These are phyloP conservation scores for Crithidia bombi DNA, from an alignment of 208 protist species.

Conservation along the genomic window DNA sequence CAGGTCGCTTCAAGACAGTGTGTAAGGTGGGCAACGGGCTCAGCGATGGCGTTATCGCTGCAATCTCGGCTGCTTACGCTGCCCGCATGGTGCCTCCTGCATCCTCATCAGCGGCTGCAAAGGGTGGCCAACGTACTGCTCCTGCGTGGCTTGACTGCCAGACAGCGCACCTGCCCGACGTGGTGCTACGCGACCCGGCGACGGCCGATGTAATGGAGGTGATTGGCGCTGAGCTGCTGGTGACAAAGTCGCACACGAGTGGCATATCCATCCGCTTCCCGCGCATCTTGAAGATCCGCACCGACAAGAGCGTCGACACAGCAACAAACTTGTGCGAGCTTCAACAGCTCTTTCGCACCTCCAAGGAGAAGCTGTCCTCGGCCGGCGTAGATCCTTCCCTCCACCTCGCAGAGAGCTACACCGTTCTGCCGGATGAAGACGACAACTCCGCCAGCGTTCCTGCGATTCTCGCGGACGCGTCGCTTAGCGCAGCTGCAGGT, in stretches of 20 bases:
- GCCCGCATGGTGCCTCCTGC: slow-evolving; percentile 43
- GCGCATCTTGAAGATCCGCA: slow-evolving; percentile 60
- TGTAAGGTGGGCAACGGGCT: slow-evolving; percentile 81
- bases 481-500: neutral
- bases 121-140: slow-evolving; percentile 12
- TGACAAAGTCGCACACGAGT: slow-evolving; percentile 47
- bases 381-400: slow-evolving; percentile 25
- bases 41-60: slow-evolving; percentile 52
- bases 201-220: slow-evolving; percentile 79
- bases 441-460: slow-evolving; percentile 8
- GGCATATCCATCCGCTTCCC: slow-evolving; percentile 82
- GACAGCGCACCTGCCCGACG: slow-evolving; percentile 60
- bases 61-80: slow-evolving; percentile 57
- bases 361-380: slow-evolving; percentile 22
- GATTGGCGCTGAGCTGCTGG: slow-evolving; percentile 68
- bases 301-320: slow-evolving; percentile 70
- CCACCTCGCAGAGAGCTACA: slow-evolving; percentile 34
- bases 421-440: slow-evolving; percentile 23
- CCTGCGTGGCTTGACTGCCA: slow-evolving; percentile 61
- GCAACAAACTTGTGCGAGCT: slow-evolving; percentile 69
- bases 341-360: slow-evolving; percentile 40
- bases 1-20: slow-evolving; percentile 71
- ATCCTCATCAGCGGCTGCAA: neutral
- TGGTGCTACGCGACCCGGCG: slow-evolving; percentile 58
- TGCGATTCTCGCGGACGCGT: neutral